Evolutionary conservation across 208 protist genomes (phyloP).

Genomic region (Trichomonas tenax): DNA sequence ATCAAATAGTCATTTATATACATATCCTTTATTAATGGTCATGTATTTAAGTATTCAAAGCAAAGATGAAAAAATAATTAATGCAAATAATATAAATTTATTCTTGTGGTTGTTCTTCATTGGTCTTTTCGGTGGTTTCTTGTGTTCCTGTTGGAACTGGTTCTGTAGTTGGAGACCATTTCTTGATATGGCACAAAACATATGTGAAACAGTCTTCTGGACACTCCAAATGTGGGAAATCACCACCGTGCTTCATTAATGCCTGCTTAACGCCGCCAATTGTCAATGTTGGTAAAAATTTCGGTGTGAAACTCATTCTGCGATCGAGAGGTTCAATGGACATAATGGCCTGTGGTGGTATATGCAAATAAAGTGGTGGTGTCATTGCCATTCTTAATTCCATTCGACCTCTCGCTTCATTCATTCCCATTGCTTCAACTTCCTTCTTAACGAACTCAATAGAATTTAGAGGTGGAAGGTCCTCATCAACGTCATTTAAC

Average conservation of each 20-base stretch:
- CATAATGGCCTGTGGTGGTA: neutral
- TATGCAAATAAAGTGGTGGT: neutral
- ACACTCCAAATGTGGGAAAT: neutral
- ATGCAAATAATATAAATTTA: too few relatives aligned
- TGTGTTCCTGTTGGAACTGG: neutral
- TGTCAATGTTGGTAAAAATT: neutral
- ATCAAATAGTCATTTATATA: too few relatives aligned
- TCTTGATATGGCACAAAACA: neutral
- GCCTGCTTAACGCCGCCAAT: neutral
- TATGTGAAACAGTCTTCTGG: neutral
- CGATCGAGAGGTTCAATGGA: neutral
- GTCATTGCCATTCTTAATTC: neutral
- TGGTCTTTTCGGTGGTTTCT: neutral
- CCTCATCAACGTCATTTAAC: neutral
- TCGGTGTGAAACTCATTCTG: neutral
- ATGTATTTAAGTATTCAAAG: too few relatives aligned
- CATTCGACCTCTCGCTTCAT: neutral
- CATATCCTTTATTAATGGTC: too few relatives aligned
- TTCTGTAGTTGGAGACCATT: neutral
- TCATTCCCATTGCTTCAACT: neutral
- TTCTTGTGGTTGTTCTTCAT: neutral
- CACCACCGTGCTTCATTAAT: neutral
- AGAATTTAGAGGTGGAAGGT: neutral
- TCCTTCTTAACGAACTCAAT: neutral
- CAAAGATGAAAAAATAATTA: too few relatives aligned